Base-by-base conservation (phyloP, 495 filamentous ascomycete genomes). In the Paragyromitra xinjiangensis region DNA sequence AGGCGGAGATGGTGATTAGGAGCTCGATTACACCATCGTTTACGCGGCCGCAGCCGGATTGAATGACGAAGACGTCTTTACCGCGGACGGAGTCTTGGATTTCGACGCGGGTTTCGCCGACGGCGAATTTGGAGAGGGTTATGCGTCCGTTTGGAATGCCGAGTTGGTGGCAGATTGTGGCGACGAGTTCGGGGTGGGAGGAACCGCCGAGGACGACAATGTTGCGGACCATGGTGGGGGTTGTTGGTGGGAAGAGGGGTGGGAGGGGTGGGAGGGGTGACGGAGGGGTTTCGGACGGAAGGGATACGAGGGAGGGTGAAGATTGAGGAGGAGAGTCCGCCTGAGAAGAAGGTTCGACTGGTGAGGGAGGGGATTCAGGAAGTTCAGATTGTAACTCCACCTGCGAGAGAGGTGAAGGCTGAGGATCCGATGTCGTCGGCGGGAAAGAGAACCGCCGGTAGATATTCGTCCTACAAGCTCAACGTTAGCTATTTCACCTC, bases 51-150 rank as follows among this genome's bases (percentile, higher is more conserved):
- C 85, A 85, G 65, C 94, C 93, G 63, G 91, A 93, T 84, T 98
- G 94, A 78, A 98, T 92, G 83, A 98, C 96, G 85, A 96, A 97
- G 81, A 99, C 95, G 87, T 98, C 95, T 84, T 99, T 99, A 71
- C 91, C 96, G 79, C 95, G 92, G 51, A 99, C 94, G 26, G 93
- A 96, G 85, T 98, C 95, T 81, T 92, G 87, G 79, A 99, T 95
- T 84, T 98, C 95, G 71, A 97, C 94, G 42, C 96, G 90, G 71
- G 92, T 98, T 84, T 98, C 96, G 58, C 95, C 95, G 65, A 95
- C 93, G 16, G 92, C 90, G 84, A 99, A 99, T 85, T 97, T 98
- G 77, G 88, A 90, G 65, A 98, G 88, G 68, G 94, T 88, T 70
- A 94, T 91, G 77, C 92, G 91, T 40, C 93, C 92, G 2, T 89